These are phyloP conservation scores for Solanum aculeatissimum DNA, from an alignment of 305 asterid species.

Conservation along the genomic window DNA sequence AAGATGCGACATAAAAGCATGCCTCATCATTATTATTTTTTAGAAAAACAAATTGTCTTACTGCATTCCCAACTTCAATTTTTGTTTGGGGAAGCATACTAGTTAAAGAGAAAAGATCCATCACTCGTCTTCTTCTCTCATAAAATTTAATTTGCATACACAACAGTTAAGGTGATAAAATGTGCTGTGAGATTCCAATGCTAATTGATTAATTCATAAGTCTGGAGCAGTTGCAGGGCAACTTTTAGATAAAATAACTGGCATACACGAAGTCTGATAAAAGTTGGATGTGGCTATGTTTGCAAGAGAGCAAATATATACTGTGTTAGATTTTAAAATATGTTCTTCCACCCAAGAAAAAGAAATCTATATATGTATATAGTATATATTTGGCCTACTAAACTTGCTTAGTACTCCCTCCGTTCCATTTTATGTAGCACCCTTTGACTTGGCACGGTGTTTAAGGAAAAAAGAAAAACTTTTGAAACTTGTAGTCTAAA, in stretches of 20 bases:
- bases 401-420: not conserved
- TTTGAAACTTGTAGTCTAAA: no score
- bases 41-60: not conserved
- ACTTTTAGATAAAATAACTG: not conserved
- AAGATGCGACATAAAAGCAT: not conserved
- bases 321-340: not conserved
- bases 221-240: not conserved
- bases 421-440: no score
- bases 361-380: not conserved
- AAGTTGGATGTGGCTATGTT: not conserved
- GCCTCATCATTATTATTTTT: not conserved
- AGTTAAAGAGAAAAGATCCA: not conserved
- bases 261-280: not conserved
- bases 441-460: no score
- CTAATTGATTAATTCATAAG: not conserved
- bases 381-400: not conserved
- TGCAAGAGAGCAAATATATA: not conserved
- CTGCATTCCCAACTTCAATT: not conserved
- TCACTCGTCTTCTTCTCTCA: not conserved
- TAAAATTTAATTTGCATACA: not conserved
- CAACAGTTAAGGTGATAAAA: not conserved
- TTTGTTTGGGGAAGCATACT: not conserved
- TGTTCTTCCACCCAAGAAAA: not conserved
- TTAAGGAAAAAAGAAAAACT: no score
- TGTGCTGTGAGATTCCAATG: not conserved